Conservation (phyloP, 116 monocot species). For the Phalaenopsis hybrid region DNA sequence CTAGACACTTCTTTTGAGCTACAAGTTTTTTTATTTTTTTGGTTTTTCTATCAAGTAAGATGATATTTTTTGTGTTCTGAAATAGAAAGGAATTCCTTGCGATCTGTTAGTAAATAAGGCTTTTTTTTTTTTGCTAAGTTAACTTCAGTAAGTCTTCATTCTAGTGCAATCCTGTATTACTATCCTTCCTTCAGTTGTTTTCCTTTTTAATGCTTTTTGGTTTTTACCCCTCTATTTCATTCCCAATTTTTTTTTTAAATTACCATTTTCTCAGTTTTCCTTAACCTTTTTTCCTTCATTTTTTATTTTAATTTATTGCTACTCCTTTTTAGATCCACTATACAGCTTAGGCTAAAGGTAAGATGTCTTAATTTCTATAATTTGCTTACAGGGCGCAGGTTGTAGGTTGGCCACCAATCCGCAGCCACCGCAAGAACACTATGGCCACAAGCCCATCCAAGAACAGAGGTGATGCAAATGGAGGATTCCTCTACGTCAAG, state of each 20-base stretch:
- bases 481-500: conserved; percentile 20
- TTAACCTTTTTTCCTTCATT: neutral
- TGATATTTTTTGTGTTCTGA: no score
- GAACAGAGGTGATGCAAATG: conserved; percentile 11
- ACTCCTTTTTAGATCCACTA: neutral
- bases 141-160: no score
- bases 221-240: neutral
- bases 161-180: no score
- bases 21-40: no score
- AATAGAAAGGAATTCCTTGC: no score
- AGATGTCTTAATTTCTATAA: neutral
- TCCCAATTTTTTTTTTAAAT: neutral
- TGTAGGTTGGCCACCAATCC: conserved; percentile 23
- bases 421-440: conserved; percentile 12
- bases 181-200: no score
- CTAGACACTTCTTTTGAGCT: no score
- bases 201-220: neutral
- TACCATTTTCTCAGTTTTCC: neutral
- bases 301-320: neutral
- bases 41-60: no score
- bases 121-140: no score
- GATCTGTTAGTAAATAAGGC: no score
- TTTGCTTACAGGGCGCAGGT: conserved; percentile 2
- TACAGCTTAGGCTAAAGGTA: neutral
- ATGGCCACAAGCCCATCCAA: conserved; percentile 8